Evolutionary conservation across 768 basidiomycete species (phyloP), one percentile per base, ranked within the genome.

Genomic region (Pleurotus cornucopiae): DNA sequence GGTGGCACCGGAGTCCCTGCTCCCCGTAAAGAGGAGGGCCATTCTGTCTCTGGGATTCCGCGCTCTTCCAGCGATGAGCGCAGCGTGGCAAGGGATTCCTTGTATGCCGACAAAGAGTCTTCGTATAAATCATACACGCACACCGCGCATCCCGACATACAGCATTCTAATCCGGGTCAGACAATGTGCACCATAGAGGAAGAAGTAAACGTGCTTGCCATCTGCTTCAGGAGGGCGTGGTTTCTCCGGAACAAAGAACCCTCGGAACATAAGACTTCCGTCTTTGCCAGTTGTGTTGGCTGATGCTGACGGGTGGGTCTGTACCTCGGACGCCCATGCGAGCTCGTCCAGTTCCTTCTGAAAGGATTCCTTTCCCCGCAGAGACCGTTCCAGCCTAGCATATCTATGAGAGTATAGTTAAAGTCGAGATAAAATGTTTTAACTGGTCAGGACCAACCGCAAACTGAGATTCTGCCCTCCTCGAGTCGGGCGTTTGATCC

Each of bases 111-210:
- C 2, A 91, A 67, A 0, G 86, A 80, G 47, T 93, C 91, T 58
- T 89, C 84, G 70, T 94, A 92, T 21, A 94, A 68, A 62, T 93
- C 91, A 70, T 95, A 91, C 6, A 95, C 88, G 67, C 94, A 95
- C n/a, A 94, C 71, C 0, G 92, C 89, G 64, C 94, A 96, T 26
- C 91, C 91, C 2, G 91, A 93, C 93, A 95, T 95, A 74, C 93
- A 96, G 69, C 93, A 94, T 69, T 94, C 93, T 94, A 61, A 7
- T 20, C n/a, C 37, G 40, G 25, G 20, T 34, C 49, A 39, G 16
- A 30, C 13, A 37, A 40, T 4, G 51, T 25, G 11, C 23, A 23
- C 49, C 43, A 20, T 30, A 20, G 20, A 20, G 7, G 57, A 48
- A 3, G 58, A 48, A 20, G 18, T 5, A 51, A 12, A 21, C n/a